Percentiles rank a stretch among this genome's conserved stretches.
Evolutionary conservation across 2,329 filamentous ascomycete species (phyloP).

Genomic region (Chaetomiaceae sp.): DNA sequence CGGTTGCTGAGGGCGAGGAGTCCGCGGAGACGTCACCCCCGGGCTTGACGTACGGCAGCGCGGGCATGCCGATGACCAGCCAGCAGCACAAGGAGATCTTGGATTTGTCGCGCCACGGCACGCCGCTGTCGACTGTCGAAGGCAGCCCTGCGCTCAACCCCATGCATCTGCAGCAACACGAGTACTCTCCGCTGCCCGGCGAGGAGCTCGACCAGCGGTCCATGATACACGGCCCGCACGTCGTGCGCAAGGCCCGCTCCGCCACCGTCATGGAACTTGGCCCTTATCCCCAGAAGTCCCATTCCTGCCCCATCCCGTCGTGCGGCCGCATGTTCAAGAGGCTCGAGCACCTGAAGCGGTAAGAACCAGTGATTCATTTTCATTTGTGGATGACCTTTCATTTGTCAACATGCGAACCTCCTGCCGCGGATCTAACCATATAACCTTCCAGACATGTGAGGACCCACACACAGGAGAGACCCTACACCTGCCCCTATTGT

Average conservation of each 20-base stretch:
- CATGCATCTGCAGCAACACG: conserved; percentile 63
- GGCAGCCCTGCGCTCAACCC: conserved; percentile 71
- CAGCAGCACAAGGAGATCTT: conserved; percentile 73
- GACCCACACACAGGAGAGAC: conserved; percentile 98
- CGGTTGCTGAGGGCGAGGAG: conserved; percentile 74
- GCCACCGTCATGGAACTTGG: conserved; percentile 95
- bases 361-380: conserved; percentile 43
- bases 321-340: conserved; percentile 98
- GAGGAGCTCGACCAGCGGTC: conserved; percentile 62
- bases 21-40: conserved; percentile 72
- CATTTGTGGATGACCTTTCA: conserved; percentile 29
- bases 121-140: conserved; percentile 79
- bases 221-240: conserved; percentile 65
- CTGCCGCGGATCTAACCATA: conserved; percentile 41
- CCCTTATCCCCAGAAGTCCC: conserved; percentile 94
- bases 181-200: conserved; percentile 56
- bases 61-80: conserved; percentile 54
- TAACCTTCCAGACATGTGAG: conserved; percentile 79
- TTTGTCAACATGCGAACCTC: conserved; percentile 32
- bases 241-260: conserved; percentile 82
- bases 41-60: conserved; percentile 65
- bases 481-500: conserved; percentile 95
- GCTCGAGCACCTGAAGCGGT: conserved; percentile 98
- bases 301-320: conserved; percentile 98
- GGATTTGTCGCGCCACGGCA: conserved; percentile 82